Percentiles rank a stretch among this genome's conserved stretches.
Evolutionary conservation across 129 eudicot species (phyloP).

Genomic region (Saposhnikovia divaricata): DNA sequence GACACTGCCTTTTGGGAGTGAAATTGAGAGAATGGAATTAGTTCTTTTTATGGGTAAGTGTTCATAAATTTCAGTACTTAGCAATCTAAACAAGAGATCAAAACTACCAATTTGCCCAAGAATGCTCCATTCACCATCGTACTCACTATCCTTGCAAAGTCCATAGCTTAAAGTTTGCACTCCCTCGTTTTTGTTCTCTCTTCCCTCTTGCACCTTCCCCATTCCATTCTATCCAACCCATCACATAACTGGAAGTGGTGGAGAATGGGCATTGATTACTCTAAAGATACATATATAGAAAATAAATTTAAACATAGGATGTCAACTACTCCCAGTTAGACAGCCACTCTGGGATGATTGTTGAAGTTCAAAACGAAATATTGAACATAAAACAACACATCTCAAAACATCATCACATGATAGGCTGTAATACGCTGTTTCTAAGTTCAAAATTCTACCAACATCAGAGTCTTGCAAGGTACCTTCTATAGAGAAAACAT

Average conservation of each 20-base stretch:
- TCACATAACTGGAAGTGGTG: neutral
- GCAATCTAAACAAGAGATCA: no score
- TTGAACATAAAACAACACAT: neutral
- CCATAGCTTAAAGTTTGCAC: neutral
- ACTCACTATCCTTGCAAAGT: neutral
- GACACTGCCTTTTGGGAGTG: no score
- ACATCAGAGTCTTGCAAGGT: neutral
- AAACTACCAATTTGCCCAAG: no score
- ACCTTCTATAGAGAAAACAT: neutral
- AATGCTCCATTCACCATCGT: no score
- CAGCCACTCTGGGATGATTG: neutral
- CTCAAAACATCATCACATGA: neutral
- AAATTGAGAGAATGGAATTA: no score
- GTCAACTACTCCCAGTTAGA: neutral
- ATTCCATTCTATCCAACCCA: neutral
- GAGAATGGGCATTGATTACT: neutral
- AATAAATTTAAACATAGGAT: neutral
- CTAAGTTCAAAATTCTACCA: conserved; percentile 2
- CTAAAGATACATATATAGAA: neutral
- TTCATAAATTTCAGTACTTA: no score
- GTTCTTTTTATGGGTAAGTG: no score
- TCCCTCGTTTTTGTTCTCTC: neutral
- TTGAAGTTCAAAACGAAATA: neutral
- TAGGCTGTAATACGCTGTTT: neutral
- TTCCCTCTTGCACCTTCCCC: neutral